phyloP scores from a whole-genome alignment of 169 alveolate species.

The Eimeria necatrix region DNA sequence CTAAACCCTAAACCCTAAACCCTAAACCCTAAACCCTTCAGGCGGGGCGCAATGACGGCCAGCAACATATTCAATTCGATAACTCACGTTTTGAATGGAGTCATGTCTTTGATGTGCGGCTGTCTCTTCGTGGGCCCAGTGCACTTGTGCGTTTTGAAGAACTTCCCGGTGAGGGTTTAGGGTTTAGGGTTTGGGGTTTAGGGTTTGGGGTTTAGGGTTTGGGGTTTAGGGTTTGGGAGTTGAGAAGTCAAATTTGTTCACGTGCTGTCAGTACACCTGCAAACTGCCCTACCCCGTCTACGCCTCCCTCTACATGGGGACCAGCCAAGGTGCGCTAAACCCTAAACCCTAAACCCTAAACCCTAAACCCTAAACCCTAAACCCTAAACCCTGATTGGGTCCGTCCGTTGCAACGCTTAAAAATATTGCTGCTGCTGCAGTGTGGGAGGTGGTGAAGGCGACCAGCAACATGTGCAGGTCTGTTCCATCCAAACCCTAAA shows the following conservation, averaged over 20 bases:
- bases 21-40: neutral
- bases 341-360: neutral
- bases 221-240: no score
- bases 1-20: no score
- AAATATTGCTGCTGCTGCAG: slow-evolving; percentile 55
- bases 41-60: slow-evolving; percentile 53
- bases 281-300: slow-evolving; percentile 92
- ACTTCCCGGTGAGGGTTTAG: slow-evolving; percentile 92
- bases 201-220: no score
- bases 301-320: slow-evolving; percentile 89
- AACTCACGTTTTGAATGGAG: slow-evolving; percentile 89
- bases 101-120: slow-evolving; percentile 92
- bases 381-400: no score
- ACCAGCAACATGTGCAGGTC: slow-evolving; percentile 70
- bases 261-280: slow-evolving; percentile 88
- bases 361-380: no score
- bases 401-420: neutral
- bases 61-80: slow-evolving; percentile 80
- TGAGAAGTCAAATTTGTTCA: no score
- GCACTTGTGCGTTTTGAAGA: slow-evolving; percentile 89
- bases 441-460: slow-evolving; percentile 90
- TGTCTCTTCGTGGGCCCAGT: slow-evolving; percentile 92
- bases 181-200: no score
- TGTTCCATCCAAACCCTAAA: neutral
- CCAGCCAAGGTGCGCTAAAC: slow-evolving; percentile 77